Evolutionary conservation across 202 grass and related monocot species (phyloP), one percentile per base, ranked within the genome.

Genomic region (Cymbopogon flexuosus): DNA sequence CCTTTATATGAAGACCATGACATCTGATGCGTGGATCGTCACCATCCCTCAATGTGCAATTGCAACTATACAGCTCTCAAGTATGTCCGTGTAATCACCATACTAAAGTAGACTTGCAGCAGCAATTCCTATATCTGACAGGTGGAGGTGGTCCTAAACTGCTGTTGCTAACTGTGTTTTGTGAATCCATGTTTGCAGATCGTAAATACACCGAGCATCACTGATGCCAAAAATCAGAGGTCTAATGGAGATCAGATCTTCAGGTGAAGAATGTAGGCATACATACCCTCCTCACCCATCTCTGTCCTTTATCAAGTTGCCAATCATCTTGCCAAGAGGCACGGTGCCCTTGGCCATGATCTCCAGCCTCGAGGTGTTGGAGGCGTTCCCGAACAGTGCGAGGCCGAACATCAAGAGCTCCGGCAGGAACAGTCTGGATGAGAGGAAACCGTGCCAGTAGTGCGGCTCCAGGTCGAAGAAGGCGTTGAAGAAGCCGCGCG

Each of bases 371-470:
- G 95, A 94, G 10, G 80, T 22, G 89, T 88, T 97, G 14, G 95
- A 97, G 18, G 95, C 95, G 66, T 93, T 73, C 3, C 70, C 78
- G 71, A 97, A 97, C 8, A 97, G 82, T 9, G 92, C 68, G 27
- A 97, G 88, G 47, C 95, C 95, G 21, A 97, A 97, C 79, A 91
- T 70, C 51, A 88, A 8, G 82, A 97, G 95, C 78, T 97, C 92
- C 0, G 87, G 91, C 79, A 97, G 84, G 87, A 89, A 91, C 41
- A 97, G 84, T 70, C 95, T 94, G 0, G 95, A 97, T 14, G 92
- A 94, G 1, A 97, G 83, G 86, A 97, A 97, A 16, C 95, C 95
- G 7, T 97, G 92, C 95, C 95, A 97, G 63, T 97, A 97, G 49
- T 68, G 88, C 24, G 95, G 95, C 64, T 97, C 90, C 23, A 97